A percentile compares a stretch with the other conserved stretches of the same genome.
These are phyloP conservation scores for Psidium guajava DNA, from an alignment of 345 rosid species.

Conservation along the genomic window DNA sequence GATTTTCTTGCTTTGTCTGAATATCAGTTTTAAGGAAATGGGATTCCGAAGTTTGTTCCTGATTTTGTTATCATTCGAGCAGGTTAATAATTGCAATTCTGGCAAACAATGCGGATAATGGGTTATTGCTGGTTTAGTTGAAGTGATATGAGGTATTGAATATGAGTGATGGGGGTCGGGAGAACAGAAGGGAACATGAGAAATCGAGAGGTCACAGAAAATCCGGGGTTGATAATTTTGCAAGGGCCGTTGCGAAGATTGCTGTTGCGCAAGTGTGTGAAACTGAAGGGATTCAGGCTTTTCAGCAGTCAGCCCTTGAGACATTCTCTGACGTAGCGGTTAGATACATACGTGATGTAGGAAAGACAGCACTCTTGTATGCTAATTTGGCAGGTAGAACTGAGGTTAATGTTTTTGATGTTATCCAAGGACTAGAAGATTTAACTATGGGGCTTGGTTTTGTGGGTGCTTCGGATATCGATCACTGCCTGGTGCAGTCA, in stretches of 20 bases:
- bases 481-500: conserved; percentile 53
- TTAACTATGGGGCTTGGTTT: conserved; percentile 53
- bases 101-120: background rate
- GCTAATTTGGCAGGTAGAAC: conserved; percentile 63
- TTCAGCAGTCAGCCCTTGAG: conserved; percentile 75
- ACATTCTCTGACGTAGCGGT: conserved; percentile 43
- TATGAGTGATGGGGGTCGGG: conserved; percentile 82
- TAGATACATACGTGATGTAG: conserved; percentile 38
- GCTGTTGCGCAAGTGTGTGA: conserved; percentile 74
- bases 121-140: conserved; percentile 2
- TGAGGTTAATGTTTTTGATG: conserved; percentile 47
- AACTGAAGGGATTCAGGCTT: conserved; percentile 52
- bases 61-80: background rate
- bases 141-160: conserved; percentile 64
- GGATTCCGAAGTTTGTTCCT: background rate
- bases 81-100: background rate
- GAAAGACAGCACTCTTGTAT: conserved; percentile 41
- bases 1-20: background rate
- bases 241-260: conserved; percentile 41
- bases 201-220: conserved; percentile 22
- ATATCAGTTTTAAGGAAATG: background rate
- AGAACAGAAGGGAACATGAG: conserved; percentile 35
- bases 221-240: conserved; percentile 32
- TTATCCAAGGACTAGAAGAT: conserved; percentile 68
- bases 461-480: conserved; percentile 38